Percentiles rank a stretch among this genome's conserved stretches.
Evolutionary conservation across 2,329 filamentous ascomycete species (phyloP).

Genomic region (Botrytis tulipae): DNA sequence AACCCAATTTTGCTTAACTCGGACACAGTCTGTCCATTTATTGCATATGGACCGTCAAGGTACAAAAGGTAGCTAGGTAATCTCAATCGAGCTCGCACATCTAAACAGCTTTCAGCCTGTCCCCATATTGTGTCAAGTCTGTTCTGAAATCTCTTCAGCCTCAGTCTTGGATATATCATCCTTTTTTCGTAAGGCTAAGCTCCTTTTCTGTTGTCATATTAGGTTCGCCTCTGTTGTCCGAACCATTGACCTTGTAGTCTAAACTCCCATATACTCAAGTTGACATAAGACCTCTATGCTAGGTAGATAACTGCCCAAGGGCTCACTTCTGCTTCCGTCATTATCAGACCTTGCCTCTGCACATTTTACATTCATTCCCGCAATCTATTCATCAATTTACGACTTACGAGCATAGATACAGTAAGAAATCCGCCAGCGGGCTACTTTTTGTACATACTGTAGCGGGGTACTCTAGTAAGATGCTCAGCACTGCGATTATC

Average conservation of each 20-base stretch:
- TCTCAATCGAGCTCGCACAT: neutral
- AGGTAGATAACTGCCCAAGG: neutral
- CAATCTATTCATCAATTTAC: neutral
- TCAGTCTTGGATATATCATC: neutral
- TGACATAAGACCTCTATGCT: neutral
- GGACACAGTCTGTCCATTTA: too few relatives aligned
- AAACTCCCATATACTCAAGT: neutral
- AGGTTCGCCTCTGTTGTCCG: neutral
- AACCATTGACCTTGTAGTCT: neutral
- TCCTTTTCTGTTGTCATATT: too few relatives aligned
- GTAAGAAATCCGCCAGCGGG: neutral
- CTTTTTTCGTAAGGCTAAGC: neutral
- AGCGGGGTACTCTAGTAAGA: neutral
- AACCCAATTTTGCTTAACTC: neutral
- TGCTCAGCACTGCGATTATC: neutral
- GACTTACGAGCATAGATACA: neutral
- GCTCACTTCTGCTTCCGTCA: neutral
- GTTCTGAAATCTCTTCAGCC: neutral
- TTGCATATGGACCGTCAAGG: neutral
- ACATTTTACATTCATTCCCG: neutral
- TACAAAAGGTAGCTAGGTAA: neutral
- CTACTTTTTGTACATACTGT: neutral
- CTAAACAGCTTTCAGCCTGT: neutral
- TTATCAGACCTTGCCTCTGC: neutral
- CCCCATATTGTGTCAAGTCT: too few relatives aligned